Evolutionary conservation across 2,329 filamentous ascomycete genomes (phyloP), one percentile per base, ranked within the genome.

Genomic region (Paecilomyces dactylethromorphus): DNA sequence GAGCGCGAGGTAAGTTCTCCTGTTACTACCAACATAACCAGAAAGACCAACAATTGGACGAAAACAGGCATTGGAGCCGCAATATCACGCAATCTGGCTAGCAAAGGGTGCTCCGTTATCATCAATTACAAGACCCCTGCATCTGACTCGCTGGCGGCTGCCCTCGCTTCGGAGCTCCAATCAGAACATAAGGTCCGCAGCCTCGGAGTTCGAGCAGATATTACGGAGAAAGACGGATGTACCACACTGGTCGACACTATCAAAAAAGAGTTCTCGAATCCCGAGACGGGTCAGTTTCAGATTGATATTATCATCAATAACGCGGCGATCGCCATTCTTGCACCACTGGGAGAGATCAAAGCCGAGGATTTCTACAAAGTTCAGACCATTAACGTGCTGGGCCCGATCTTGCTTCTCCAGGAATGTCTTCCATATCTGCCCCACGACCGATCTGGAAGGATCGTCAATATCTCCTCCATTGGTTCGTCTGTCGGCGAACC

Each of bases 261-360:
- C 81, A 0, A 81, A 83, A 65, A 79, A 84, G 63, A 78, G 85
- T 68, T 87, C 89, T 74, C 70, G 80, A 21, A 58, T 63, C 59
- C 67, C 54, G 1, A 66, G 64, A 5, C 69, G 74, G 60, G 78
- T 39, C 35, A 79, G 58, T 84, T 91, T 71, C 85, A 87, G 67
- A 82, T 96, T 68, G 90, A 95, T 75, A 90, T 96, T 61, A 79
- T 96, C 56, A 79, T 96, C 79, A 95, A 96, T 82, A 96, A 95
- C 73, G 91, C 92, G 32, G 92, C 90, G 24, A 79, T 86, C 1
- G 79, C 63, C 69, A 72, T 32, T 67, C 84, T 32, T 77, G 83
- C 50, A 93, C 94, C 75, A 83, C 87, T 65, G 55, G 83, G 89
- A 26, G 66, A 74, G 32, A 83, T 91, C 62, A 83, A 82, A 3